phyloP scores from a whole-genome alignment of 805 yeast genomes.

The Pichia cephalocereana region DNA sequence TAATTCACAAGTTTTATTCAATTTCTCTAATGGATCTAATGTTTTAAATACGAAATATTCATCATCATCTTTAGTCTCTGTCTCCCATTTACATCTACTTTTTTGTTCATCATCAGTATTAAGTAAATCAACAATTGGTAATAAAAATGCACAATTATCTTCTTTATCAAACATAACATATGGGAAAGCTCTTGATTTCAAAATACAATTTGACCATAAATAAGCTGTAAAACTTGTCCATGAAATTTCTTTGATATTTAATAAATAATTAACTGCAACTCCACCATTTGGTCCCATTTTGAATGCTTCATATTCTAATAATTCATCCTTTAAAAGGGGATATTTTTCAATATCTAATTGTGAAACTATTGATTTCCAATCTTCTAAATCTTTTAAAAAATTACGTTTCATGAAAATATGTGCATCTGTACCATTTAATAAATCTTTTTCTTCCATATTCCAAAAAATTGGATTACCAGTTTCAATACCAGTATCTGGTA shows the following conservation, averaged over 20 bases:
- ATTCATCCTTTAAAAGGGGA: constrained; percentile 14
- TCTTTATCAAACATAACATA: constrained; percentile 39
- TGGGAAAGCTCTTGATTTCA: constrained; percentile 78
- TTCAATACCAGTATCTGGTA: constrained; percentile 34
- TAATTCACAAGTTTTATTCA: constrained; percentile 46
- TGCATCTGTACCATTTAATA: constrained; percentile 62
- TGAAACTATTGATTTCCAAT: constrained; percentile 40
- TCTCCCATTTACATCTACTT: constrained; percentile 51
- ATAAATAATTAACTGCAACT: constrained; percentile 11
- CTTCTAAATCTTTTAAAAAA: constrained; percentile 39
- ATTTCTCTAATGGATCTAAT: constrained; percentile 15
- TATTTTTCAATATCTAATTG: constrained; percentile 12
- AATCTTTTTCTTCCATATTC: constrained; percentile 40
- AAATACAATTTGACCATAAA: constrained; percentile 65
- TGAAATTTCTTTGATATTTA: constrained; percentile 17
- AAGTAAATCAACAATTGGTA: constrained; percentile 71
- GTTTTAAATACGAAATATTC: constrained; percentile 30
- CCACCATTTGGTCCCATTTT: constrained; percentile 14
- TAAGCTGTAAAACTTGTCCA: constrained; percentile 65
- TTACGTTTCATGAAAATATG: constrained; percentile 44
- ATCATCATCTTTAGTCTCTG: constrained; percentile 9
- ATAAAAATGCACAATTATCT: constrained; percentile 46
- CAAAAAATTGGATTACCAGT: constrained; percentile 63
- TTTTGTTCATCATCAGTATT: constrained; percentile 56
- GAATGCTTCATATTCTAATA: constrained; percentile 18